A percentile compares a stretch with the other conserved stretches of the same genome.
Conservation (phyloP, 768 basidiomycete species). For the Cystobasidium onofrii region DNA sequence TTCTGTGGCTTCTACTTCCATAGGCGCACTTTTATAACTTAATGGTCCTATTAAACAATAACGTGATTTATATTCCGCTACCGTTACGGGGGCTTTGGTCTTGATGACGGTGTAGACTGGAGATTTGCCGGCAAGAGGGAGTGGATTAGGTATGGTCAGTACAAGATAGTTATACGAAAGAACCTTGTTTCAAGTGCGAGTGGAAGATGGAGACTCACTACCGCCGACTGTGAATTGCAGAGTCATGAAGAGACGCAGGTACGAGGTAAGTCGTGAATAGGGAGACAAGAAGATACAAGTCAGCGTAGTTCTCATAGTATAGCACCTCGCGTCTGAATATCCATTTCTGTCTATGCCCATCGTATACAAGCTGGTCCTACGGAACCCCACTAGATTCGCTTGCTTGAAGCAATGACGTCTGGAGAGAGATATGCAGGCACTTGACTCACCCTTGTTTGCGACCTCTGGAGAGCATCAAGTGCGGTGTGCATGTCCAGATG, state of each 20-base stretch:
- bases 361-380: no score
- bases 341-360: no score
- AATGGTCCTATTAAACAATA: conserved; percentile 97
- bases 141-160: not conserved
- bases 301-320: no score
- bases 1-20: conserved; percentile 95
- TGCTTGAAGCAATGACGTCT: not conserved
- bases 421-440: conserved; percentile 3
- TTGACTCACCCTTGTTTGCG: conserved; percentile 26
- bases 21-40: conserved; percentile 93
- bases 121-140: not conserved
- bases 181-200: no score
- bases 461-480: not conserved
- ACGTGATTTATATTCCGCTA: conserved; percentile 86
- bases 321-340: no score
- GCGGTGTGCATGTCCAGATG: no score
- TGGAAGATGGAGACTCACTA: conserved; percentile 10
- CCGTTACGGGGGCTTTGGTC: conserved; percentile 97
- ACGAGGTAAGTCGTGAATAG: no score
- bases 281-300: conserved; percentile 5
- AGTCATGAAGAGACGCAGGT: no score
- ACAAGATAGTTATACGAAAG: no score
- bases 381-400: no score
- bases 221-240: conserved; percentile 13
- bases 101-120: conserved; percentile 34